These are phyloP conservation scores for Hortiboletus campestris DNA, from an alignment of 768 basidiomycete species.

Conservation along the genomic window DNA sequence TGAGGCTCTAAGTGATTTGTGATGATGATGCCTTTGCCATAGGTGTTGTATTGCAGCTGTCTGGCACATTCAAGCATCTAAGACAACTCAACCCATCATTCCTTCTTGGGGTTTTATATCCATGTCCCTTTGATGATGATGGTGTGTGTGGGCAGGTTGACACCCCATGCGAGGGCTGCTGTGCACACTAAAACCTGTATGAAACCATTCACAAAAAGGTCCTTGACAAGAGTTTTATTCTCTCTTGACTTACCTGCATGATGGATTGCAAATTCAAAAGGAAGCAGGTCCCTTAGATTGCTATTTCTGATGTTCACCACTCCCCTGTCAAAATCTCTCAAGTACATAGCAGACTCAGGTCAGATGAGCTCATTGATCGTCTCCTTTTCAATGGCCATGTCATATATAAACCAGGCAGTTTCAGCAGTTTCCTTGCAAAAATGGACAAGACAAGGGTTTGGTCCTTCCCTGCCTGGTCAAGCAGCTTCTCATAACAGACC, in stretches of 20 bases:
- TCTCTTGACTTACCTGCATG: conserved; percentile 95
- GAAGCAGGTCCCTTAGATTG: conserved; percentile 84
- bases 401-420: conserved; percentile 90
- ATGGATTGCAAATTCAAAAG: conserved; percentile 97
- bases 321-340: conserved; percentile 84
- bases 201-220: conserved; percentile 88
- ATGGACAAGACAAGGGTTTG: conserved; percentile 94
- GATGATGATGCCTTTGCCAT: conserved; percentile 97
- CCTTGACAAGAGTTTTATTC: conserved; percentile 90
- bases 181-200: conserved; percentile 96
- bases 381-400: conserved; percentile 95
- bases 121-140: conserved; percentile 99
- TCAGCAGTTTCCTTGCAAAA: conserved; percentile 99
- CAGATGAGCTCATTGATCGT: conserved; percentile 95
- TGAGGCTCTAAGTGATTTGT: conserved; percentile 97
- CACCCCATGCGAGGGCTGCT: conserved; percentile 98
- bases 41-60: conserved; percentile 95
- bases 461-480: conserved; percentile 88
- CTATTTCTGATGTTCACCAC: conserved; percentile 77
- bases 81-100: conserved; percentile 93
- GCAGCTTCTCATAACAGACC: conserved; percentile 97
- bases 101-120: conserved; percentile 98
- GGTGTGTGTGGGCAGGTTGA: conserved; percentile 95
- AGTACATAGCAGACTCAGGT: conserved; percentile 85
- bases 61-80: conserved; percentile 99